Evolutionary conservation across 2,329 filamentous ascomycete species (phyloP).

Genomic region (Nigrospora sphaerica): DNA sequence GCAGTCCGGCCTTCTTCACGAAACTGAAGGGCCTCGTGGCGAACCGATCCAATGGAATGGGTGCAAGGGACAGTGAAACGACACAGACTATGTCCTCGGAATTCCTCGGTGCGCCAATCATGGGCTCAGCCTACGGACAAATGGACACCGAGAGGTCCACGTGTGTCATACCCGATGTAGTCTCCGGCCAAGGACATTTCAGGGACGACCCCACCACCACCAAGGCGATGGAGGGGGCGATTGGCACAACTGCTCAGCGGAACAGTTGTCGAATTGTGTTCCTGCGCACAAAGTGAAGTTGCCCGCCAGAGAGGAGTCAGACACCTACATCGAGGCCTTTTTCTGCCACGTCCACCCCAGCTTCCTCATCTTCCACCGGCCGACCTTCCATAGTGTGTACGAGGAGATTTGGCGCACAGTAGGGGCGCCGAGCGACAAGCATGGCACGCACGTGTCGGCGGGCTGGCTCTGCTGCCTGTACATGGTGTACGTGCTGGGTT

Average conservation of each 20-base stretch:
- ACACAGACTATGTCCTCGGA: background rate
- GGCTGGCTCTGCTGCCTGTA: constrained; percentile 33
- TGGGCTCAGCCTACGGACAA: constrained; percentile 3
- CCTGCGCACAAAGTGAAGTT: constrained; percentile 14
- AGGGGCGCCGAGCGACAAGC: constrained; percentile 1
- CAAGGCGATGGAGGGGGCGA: background rate
- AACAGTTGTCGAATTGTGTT: constrained; percentile 11
- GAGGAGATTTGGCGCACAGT: constrained; percentile 24
- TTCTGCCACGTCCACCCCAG: constrained; percentile 30
- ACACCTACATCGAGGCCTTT: constrained; percentile 28
- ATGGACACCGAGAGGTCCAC: background rate
- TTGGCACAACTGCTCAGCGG: constrained; percentile 7
- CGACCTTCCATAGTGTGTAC: constrained; percentile 29
- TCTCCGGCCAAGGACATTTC: constrained; percentile 2
- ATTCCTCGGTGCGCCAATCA: constrained; percentile 4
- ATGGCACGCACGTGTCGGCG: constrained; percentile 24
- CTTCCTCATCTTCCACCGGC: constrained; percentile 30
- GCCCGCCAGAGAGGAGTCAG: constrained; percentile 25
- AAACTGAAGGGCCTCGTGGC: constrained; percentile 12
- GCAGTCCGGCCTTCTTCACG: constrained; percentile 11
- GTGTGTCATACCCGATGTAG: background rate
- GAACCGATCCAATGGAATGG: constrained; percentile 1
- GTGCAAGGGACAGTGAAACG: background rate
- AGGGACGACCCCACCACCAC: constrained; percentile 10
- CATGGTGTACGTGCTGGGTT: constrained; percentile 32